Base-by-base conservation (phyloP, 805 yeast species). In the Cyberlindnera americana region DNA sequence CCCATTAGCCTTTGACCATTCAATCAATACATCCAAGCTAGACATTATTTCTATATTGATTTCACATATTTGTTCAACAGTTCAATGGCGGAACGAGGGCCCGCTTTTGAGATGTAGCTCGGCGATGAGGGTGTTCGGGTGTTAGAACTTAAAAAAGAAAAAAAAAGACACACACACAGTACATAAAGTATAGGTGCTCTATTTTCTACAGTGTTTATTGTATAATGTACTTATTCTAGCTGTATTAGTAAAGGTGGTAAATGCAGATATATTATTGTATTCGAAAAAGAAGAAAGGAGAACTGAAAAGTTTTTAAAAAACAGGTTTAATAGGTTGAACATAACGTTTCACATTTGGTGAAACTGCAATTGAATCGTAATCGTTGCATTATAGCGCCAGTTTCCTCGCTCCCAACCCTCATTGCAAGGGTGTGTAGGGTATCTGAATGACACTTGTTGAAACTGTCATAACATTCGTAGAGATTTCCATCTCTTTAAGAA, bases 1-100 rank as follows among this genome's bases (percentile, higher is more conserved):
- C 15, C 75, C 75, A 42, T 69, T 59, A 1, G 43, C 35, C 3
- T 25, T 48, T 1, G 73, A 69, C 76, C 77, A 68, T 4, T 51
- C 29, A 3, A 69, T 15, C 15, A 62, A 21, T 3, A 15, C 11
- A 4, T 42, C 30, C 2, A 50, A 34, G n/a, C n/a, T n/a, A n/a
- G n/a, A n/a, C n/a, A n/a, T n/a, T n/a, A n/a, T n/a, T n/a, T n/a
- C n/a, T n/a, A n/a, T n/a, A n/a, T n/a, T n/a, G n/a, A n/a, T n/a
- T n/a, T n/a, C n/a, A n/a, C n/a, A n/a, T n/a, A n/a, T n/a, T n/a
- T n/a, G n/a, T n/a, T n/a, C n/a, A n/a, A n/a, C n/a, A n/a, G n/a
- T n/a, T n/a, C n/a, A n/a, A n/a, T n/a, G n/a, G n/a, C n/a, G n/a
- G n/a, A n/a, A n/a, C n/a, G n/a, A n/a, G n/a, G n/a, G n/a, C n/a